Evolutionary conservation across 2,329 filamentous ascomycete species (phyloP), one percentile per base, ranked within the genome.

Genomic region (Scedosporium minutisporum): DNA sequence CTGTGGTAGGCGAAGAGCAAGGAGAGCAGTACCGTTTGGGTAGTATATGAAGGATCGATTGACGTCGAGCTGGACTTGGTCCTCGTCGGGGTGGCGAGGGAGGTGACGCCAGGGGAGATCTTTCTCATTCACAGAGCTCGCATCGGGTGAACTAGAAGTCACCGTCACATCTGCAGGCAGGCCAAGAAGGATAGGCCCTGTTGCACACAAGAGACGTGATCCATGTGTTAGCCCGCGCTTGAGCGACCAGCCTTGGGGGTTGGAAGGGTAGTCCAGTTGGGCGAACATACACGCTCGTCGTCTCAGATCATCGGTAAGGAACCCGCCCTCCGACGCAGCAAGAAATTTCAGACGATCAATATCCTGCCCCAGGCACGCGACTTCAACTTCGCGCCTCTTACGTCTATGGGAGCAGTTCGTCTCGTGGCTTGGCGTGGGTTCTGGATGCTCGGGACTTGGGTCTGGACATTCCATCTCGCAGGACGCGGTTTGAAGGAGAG

Each of bases 11-110:
- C 55, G 55, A 33, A n/a, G 33, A 21, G 21, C 41, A 46, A 38
- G 12, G 18, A 44, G 63, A 42, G 27, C 70, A 82, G 69, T 80
- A 95, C 92, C 84, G 65, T 84, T 82, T 12, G 95, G 95, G 73
- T 99, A 99, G 77, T 97, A 96, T 65, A 97, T 89, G 75, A 99
- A 99, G n/a, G 95, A 93, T 63, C 95, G 85, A 75, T 97, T 86
- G 63, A 99, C 95, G 72, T 99, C 95, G 58, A 97, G 82, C 70
- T 87, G 83, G 46, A 99, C 92, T 76, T 99, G 95, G 59, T 89
- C 87, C 74, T 99, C 95, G 69, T 99, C 95, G 41, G 78, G 78
- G 75, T 99, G 95, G n/a, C 75, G 80, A 33, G 88, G 84, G 48
- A 96, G 77, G n/a, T 79, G 71, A 65, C 77, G 76, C 88, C 88